Conservation (phyloP, 1,284 basidiomycete species). For the Papiliotrema terrestris region DNA sequence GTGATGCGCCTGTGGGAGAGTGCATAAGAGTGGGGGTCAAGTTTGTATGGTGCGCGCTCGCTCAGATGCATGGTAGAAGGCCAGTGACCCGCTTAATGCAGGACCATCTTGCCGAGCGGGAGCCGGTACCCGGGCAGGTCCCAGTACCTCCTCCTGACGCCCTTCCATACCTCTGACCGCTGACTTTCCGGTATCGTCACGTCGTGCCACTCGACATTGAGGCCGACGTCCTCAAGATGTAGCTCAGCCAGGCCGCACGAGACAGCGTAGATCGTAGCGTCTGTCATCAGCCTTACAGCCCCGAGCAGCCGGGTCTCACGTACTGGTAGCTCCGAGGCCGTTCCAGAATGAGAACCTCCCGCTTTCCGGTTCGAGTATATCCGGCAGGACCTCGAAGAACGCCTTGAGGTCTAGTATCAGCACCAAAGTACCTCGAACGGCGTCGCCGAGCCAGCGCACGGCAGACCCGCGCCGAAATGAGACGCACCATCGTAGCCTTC, state of each 20-base stretch:
- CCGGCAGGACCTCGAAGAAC: slow-evolving; percentile 81
- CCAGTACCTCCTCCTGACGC: slow-evolving; percentile 48
- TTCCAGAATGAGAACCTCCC: slow-evolving; percentile 96
- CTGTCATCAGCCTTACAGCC: slow-evolving; percentile 49
- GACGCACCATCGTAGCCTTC: slow-evolving; percentile 71
- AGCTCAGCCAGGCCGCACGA: slow-evolving; percentile 82
- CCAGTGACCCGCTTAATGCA: slow-evolving; percentile 7
- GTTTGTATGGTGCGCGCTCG: no score
- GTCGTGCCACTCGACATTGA: slow-evolving; percentile 47
- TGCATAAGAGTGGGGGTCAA: no score
- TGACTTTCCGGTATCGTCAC: slow-evolving; percentile 45
- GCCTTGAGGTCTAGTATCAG: slow-evolving; percentile 59
- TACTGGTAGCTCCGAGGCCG: slow-evolving; percentile 91
- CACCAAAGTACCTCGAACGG: slow-evolving; percentile 2
- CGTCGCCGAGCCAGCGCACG: no score
- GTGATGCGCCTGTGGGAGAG: no score
- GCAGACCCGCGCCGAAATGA: no score
- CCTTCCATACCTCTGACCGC: slow-evolving; percentile 48
- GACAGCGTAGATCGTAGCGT: slow-evolving; percentile 84
- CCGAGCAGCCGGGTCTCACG: slow-evolving; percentile 22
- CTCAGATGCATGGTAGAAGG: no score
- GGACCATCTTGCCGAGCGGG: slow-evolving; percentile 41
- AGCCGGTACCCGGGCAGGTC: slow-evolving; percentile 46
- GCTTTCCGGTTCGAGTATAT: slow-evolving; percentile 70
- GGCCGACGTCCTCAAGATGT: slow-evolving; percentile 76